phyloP scores from a whole-genome alignment of 1,284 basidiomycete genomes.

The Sanghuangporus sanghuang region DNA sequence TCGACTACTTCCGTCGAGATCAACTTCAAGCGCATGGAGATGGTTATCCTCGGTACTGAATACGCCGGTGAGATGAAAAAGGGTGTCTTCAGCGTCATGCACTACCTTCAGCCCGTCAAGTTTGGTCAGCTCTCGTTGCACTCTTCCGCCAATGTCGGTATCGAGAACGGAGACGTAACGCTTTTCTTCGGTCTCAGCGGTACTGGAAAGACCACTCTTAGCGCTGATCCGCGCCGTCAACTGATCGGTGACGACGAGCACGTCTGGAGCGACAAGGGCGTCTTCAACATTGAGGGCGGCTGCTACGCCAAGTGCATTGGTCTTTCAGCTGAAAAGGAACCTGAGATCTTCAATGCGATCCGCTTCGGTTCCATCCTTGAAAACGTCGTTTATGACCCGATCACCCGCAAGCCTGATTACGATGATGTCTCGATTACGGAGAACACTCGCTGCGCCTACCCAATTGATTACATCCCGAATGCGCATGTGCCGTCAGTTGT shows the following conservation, averaged over 20 bases:
- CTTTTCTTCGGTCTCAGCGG: slow-evolving; percentile 99
- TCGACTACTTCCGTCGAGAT: slow-evolving; percentile 98
- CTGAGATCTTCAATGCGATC: slow-evolving; percentile 96
- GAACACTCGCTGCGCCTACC: slow-evolving; percentile 98
- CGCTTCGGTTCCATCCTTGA: slow-evolving; percentile 95
- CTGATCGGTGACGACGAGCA: slow-evolving; percentile 98
- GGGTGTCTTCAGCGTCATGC: slow-evolving; percentile 99
- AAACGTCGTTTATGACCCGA: slow-evolving; percentile 98
- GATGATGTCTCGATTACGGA: slow-evolving; percentile 97
- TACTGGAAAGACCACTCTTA: slow-evolving; percentile 97
- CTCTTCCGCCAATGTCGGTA: slow-evolving; percentile 98
- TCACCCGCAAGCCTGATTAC: slow-evolving; percentile 86
- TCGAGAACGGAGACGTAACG: slow-evolving; percentile 86
- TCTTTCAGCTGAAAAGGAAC: slow-evolving; percentile 94
- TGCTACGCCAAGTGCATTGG: slow-evolving; percentile 99
- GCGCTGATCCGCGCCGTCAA: slow-evolving; percentile 85
- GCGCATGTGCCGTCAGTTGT: slow-evolving; percentile 90
- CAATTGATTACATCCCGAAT: slow-evolving; percentile 95
- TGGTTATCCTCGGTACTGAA: slow-evolving; percentile 99
- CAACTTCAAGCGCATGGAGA: slow-evolving; percentile 99
- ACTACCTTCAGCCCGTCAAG: slow-evolving; percentile 99
- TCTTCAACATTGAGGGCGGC: slow-evolving; percentile 99
- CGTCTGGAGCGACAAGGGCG: slow-evolving; percentile 96
- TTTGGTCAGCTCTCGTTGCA: slow-evolving; percentile 98
- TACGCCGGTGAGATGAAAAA: slow-evolving; percentile 99